Conservation (phyloP, 305 asterid genomes). For the Rubia tinctorum region DNA sequence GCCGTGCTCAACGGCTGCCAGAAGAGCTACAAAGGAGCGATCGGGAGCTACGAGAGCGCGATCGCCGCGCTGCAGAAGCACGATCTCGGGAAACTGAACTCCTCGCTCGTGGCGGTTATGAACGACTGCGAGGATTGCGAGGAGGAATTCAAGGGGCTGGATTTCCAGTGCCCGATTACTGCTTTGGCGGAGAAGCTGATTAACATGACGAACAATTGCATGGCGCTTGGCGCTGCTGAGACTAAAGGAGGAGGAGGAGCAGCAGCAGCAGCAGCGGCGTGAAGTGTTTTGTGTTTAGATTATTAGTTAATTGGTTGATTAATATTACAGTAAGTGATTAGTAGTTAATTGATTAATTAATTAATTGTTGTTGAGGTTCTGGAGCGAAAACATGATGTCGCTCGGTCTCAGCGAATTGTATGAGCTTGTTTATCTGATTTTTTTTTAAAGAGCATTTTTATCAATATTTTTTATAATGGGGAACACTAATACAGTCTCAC, state of each 20-base stretch:
- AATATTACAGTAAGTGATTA: too few relatives aligned
- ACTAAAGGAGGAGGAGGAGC: neutral
- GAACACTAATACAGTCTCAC: too few relatives aligned
- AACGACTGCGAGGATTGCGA: constrained; percentile 48
- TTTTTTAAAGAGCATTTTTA: too few relatives aligned
- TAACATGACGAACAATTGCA: constrained; percentile 58
- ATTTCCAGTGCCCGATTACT: constrained; percentile 28
- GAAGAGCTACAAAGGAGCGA: constrained; percentile 34
- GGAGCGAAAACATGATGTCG: too few relatives aligned
- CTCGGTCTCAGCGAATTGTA: too few relatives aligned
- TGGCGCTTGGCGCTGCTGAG: constrained; percentile 39
- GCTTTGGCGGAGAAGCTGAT: constrained; percentile 32
- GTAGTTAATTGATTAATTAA: too few relatives aligned
- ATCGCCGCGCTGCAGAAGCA: constrained; percentile 24
- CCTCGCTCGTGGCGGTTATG: constrained; percentile 57
- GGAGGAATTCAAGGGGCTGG: constrained; percentile 26
- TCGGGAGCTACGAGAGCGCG: constrained; percentile 33
- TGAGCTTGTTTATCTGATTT: too few relatives aligned
- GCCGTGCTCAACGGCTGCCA: constrained; percentile 37
- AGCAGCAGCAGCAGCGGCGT: too few relatives aligned
- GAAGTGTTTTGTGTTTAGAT: neutral
- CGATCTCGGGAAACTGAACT: constrained; percentile 47
- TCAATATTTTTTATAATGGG: too few relatives aligned
- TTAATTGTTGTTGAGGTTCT: too few relatives aligned
- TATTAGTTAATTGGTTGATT: neutral